phyloP scores from a whole-genome alignment of 768 basidiomycete species.

The Macrolepiota dolichaula region DNA sequence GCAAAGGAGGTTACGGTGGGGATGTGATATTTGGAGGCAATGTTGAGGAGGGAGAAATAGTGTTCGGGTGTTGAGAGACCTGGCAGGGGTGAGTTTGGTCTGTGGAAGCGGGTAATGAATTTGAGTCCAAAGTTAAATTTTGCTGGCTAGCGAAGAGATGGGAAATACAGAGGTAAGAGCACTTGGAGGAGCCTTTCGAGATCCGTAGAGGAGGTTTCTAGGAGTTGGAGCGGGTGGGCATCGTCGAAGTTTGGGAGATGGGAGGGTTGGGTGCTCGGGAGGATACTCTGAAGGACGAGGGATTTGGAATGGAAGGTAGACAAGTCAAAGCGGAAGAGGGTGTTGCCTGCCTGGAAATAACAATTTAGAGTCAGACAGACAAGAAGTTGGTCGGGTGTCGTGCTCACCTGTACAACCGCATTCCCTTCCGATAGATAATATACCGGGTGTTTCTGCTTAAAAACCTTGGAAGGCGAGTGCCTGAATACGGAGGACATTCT shows the following conservation, averaged over 20 bases:
- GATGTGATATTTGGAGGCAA: conserved; percentile 10
- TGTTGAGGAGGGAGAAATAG: conserved; percentile 9
- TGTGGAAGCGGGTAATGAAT: not conserved
- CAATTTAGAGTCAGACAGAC: not conserved
- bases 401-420: conserved; percentile 27
- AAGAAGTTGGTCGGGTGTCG: not conserved
- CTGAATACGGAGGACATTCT: not conserved
- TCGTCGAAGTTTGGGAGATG: conserved; percentile 22
- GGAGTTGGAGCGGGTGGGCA: conserved; percentile 36
- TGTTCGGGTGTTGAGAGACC: conserved; percentile 4
- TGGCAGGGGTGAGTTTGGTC: not conserved
- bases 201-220: conserved; percentile 3
- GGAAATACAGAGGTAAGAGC: not conserved
- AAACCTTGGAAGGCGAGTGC: not conserved
- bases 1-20: conserved; percentile 7
- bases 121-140: not conserved
- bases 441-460: conserved; percentile 20
- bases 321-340: conserved; percentile 46
- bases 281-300: conserved; percentile 24
- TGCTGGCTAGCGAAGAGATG: not conserved
- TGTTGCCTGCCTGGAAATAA: conserved; percentile 44
- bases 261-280: conserved; percentile 29
- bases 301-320: conserved; percentile 39
- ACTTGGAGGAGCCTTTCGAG: conserved; percentile 5
- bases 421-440: conserved; percentile 29